phyloP scores from a whole-genome alignment of 768 basidiomycete genomes.

The Coprinopsis sp. region DNA sequence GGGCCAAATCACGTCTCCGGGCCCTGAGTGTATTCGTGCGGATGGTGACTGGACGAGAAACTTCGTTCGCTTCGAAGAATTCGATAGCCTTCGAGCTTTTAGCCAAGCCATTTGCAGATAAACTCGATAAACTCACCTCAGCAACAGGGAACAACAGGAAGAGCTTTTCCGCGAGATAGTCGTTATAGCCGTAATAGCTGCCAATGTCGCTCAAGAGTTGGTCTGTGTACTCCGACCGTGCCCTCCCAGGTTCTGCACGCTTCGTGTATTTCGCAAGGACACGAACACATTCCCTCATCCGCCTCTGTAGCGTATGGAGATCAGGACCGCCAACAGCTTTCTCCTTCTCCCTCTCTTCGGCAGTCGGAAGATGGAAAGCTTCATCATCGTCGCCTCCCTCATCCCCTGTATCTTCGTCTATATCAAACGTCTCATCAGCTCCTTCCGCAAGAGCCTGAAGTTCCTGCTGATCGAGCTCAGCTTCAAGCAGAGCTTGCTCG shows the following conservation, averaged over 20 bases:
- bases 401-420: constrained; percentile 35
- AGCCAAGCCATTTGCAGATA: no score
- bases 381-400: constrained; percentile 34
- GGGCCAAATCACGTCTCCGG: constrained; percentile 89
- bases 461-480: constrained; percentile 64
- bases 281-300: constrained; percentile 75
- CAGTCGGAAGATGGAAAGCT: constrained; percentile 62
- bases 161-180: constrained; percentile 90
- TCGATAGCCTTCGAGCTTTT: constrained; percentile 99
- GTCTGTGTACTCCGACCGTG: constrained; percentile 84
- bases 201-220: constrained; percentile 88
- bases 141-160: constrained; percentile 90
- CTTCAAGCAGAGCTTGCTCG: constrained; percentile 59
- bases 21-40: constrained; percentile 96
- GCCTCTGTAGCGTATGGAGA: constrained; percentile 67
- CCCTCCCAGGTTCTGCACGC: constrained; percentile 60
- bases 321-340: constrained; percentile 65
- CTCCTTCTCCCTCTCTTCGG: constrained; percentile 69
- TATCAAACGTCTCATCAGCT: constrained; percentile 46
- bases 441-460: constrained; percentile 47
- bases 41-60: constrained; percentile 94
- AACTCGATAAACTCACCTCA: constrained; percentile 74
- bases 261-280: constrained; percentile 70
- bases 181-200: constrained; percentile 97
- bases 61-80: constrained; percentile 97